phyloP scores from a whole-genome alignment of 176 grass and related monocot species.

The Microstegium vimineum region DNA sequence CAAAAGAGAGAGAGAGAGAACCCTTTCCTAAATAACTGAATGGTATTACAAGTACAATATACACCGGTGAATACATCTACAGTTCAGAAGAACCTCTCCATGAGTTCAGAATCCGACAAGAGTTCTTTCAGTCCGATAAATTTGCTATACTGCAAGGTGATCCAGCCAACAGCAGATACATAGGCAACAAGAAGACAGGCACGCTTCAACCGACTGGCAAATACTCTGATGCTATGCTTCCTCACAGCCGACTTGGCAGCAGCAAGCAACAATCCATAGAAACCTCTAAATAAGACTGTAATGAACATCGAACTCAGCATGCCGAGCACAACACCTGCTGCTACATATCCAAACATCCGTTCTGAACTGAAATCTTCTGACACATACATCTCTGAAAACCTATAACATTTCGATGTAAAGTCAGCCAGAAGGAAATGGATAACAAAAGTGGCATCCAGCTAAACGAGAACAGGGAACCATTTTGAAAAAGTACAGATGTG shows the following conservation, averaged over 20 bases:
- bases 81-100: constrained; percentile 63
- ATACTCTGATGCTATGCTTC: constrained; percentile 40
- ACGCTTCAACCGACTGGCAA: constrained; percentile 32
- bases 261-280: constrained; percentile 41
- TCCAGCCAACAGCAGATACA: constrained; percentile 67
- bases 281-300: constrained; percentile 28
- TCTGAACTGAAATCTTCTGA: constrained; percentile 37
- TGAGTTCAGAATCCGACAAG: constrained; percentile 41
- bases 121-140: constrained; percentile 80
- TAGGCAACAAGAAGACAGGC: constrained; percentile 74
- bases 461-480: not conserved
- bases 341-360: constrained; percentile 27
- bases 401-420: constrained; percentile 15
- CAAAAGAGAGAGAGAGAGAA: not conserved
- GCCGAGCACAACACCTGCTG: constrained; percentile 47
- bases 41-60: constrained; percentile 30
- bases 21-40: not conserved
- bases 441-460: not conserved
- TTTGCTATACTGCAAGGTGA: constrained; percentile 79
- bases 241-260: constrained; percentile 22
- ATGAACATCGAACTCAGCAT: constrained; percentile 49
- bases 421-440: not conserved
- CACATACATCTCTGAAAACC: constrained; percentile 45
- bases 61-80: constrained; percentile 19
- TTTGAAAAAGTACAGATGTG: not conserved